These are phyloP conservation scores for Trichoderma sp. DNA, from an alignment of 2,329 filamentous ascomycete species.

Conservation along the genomic window DNA sequence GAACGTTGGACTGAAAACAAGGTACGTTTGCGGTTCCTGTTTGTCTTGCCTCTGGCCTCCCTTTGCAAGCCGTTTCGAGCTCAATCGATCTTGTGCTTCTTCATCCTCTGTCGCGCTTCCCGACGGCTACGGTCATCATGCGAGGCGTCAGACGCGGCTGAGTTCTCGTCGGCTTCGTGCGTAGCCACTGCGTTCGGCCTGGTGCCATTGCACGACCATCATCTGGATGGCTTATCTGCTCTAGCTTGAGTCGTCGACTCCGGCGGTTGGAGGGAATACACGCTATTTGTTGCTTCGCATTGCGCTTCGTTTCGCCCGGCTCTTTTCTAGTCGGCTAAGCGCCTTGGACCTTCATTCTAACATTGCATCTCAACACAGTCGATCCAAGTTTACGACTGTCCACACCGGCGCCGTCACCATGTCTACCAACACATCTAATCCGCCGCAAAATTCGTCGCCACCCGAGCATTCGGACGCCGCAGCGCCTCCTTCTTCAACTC, in stretches of 20 bases:
- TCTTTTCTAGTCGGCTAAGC: neutral
- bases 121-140: neutral
- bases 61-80: neutral
- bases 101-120: constrained; percentile 4
- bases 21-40: constrained; percentile 16
- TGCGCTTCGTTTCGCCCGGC: neutral
- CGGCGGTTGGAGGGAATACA: neutral
- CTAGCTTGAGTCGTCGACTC: neutral
- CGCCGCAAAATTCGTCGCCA: neutral
- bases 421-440: constrained; percentile 28
- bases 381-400: constrained; percentile 21
- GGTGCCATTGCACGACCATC: neutral
- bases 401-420: constrained; percentile 30
- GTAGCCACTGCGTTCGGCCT: constrained; percentile 7
- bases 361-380: constrained; percentile 33
- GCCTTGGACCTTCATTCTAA: constrained; percentile 30
- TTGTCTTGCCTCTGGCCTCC: constrained; percentile 6
- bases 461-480: constrained; percentile 23
- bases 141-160: neutral
- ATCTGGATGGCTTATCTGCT: neutral
- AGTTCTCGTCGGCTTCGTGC: neutral
- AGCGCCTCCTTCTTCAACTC: constrained; percentile 22
- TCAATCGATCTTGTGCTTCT: constrained; percentile 1
- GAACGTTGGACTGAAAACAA: neutral
- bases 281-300: neutral